Evolutionary conservation across 2,329 filamentous ascomycete species (phyloP).

Genomic region (Aspergillus felis): DNA sequence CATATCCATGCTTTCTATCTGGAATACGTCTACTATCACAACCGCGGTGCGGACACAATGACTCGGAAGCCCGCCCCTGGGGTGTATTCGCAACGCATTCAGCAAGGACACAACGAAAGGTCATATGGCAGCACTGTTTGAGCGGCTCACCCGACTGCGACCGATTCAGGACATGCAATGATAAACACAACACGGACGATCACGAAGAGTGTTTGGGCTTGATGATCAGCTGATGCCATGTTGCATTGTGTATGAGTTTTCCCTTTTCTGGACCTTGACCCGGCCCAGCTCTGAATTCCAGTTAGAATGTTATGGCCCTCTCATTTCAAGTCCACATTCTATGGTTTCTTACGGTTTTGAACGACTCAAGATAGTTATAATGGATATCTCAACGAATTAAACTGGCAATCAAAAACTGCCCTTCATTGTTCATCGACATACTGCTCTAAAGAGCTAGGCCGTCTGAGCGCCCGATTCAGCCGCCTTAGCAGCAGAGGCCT

Average conservation of each 20-base stretch:
- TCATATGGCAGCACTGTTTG: conserved; percentile 22
- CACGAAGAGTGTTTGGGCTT: neutral
- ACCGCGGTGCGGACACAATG: conserved; percentile 36
- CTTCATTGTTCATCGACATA: neutral
- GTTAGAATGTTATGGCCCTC: neutral
- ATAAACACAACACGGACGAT: neutral
- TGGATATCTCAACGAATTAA: neutral
- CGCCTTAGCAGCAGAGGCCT: conserved; percentile 9
- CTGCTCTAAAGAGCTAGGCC: neutral
- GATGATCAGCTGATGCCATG: too few species aligned
- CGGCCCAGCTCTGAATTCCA: neutral
- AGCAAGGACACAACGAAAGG: conserved; percentile 25
- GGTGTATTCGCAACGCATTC: conserved; percentile 39
- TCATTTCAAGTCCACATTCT: neutral
- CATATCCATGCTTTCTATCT: conserved; percentile 78
- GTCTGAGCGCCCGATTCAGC: conserved; percentile 6
- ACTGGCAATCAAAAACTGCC: too few species aligned
- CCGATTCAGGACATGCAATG: neutral
- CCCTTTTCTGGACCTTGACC: neutral
- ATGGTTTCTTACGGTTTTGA: neutral
- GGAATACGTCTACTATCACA: conserved; percentile 78
- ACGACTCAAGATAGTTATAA: neutral
- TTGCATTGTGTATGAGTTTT: neutral
- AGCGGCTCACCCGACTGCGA: neutral
- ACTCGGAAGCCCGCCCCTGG: conserved; percentile 29